These are phyloP conservation scores for Rubroshorea leprosula DNA, from an alignment of 345 rosid species.

Conservation along the genomic window DNA sequence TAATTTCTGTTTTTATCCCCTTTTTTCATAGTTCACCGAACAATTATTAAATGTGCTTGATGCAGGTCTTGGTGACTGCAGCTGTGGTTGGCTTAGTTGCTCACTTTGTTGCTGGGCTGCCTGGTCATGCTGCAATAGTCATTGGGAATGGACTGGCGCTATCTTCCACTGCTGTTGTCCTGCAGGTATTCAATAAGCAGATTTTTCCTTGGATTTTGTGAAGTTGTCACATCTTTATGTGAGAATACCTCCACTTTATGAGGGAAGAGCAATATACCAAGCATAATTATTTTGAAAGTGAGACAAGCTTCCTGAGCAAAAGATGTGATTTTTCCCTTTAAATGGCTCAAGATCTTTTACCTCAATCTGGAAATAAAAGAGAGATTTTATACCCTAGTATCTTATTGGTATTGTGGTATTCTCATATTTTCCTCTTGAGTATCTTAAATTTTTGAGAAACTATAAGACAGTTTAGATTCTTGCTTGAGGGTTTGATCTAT, in stretches of 20 bases:
- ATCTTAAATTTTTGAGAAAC: conserved; percentile 4
- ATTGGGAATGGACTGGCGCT: conserved; percentile 96
- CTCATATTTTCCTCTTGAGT: not conserved
- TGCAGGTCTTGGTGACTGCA: conserved; percentile 92
- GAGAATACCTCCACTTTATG: not conserved
- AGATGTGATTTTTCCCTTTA: not conserved
- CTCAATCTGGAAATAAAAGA: too few relatives aligned
- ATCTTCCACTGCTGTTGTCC: conserved; percentile 97
- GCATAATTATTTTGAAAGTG: not conserved
- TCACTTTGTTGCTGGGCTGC: conserved; percentile 71
- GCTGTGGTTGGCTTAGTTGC: conserved; percentile 73
- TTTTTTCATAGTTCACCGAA: conserved; percentile 9
- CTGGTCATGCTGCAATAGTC: conserved; percentile 94
- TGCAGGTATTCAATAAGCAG: conserved; percentile 50
- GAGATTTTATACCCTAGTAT: not conserved
- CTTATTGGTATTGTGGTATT: not conserved
- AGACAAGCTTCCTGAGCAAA: conserved; percentile 11
- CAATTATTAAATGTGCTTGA: conserved; percentile 16
- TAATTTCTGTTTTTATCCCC: conserved; percentile 3
- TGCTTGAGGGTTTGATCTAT: not conserved
- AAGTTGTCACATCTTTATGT: not conserved
- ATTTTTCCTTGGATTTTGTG: conserved; percentile 13
- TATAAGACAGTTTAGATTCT: not conserved
- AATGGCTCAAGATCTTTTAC: not conserved
- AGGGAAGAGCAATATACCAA: not conserved